Evolutionary conservation across 352 stramenopile genomes (phyloP), one percentile per base, ranked within the genome.

Genomic region (Phytophthora idaei): DNA sequence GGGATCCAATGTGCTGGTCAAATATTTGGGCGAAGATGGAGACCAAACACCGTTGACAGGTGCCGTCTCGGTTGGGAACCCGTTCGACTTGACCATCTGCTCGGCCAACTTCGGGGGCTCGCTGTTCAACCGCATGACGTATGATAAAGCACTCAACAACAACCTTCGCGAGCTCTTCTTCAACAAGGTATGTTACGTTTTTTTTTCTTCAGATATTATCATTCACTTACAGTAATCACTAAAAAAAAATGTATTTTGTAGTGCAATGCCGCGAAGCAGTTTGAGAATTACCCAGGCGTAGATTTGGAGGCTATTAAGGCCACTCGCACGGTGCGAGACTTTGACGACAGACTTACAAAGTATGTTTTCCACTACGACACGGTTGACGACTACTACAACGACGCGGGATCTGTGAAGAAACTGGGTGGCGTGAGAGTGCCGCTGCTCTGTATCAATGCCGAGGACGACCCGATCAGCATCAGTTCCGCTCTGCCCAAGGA

Each of bases 1-100:
- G 73, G 86, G 86, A 28, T 81, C 82, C 14, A 94, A 94, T 61
- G 76, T 92, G 12, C 64, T 94, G 47, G 78, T 90, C 44, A 94
- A 94, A 68, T 94, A 87, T 72, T 55, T 94, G 8, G 86, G 86
- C 0, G 86, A 94, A 64, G 73, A 92, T 49, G 52, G 66, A 2
- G 66, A 84, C 0, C n/a, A 71, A 31, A 64, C 73, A 4, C 61
- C 64, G 2, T 62, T 93, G 3, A 81, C 76, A 0, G 86, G 79
- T 11, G 85, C 70, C 8, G 70, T 94, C 25, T 90, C 84, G 10
- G 73, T 93, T 6, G 81, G 81, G 12, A 94, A 94, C 31, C 86
- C 86, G 21, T 94, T 89, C 47, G 81, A 92, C 58, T 69, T 94
- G 32, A 67, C 75, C 1, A 75, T 64, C n/a, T 90, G 76, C 45